phyloP scores from a whole-genome alignment of 768 basidiomycete species.

The Mycena pura region DNA sequence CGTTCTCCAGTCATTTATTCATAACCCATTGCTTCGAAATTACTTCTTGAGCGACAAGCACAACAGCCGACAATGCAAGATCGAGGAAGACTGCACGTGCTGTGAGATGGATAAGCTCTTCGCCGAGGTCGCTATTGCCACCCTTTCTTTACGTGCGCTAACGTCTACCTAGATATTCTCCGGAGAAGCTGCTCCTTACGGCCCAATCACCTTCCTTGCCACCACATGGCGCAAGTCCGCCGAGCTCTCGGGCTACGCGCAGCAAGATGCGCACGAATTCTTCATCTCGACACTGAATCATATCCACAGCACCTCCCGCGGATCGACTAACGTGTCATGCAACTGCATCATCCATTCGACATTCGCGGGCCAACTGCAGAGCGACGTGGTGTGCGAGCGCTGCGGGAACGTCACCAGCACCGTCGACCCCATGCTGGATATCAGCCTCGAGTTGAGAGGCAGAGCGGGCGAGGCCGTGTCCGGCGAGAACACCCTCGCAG shows the following conservation, averaged over 20 bases:
- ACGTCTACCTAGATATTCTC: conserved; percentile 55
- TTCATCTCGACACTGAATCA: conserved; percentile 87
- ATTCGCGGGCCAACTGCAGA: conserved; percentile 86
- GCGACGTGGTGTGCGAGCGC: conserved; percentile 87
- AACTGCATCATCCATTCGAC: conserved; percentile 92
- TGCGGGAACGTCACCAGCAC: conserved; percentile 83
- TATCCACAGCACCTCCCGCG: conserved; percentile 80
- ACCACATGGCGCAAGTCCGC: conserved; percentile 83
- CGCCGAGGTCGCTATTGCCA: conserved; percentile 59
- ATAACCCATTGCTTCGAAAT: conserved; percentile 88
- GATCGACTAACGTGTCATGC: conserved; percentile 79
- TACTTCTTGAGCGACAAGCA: conserved; percentile 93
- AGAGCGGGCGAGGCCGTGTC: conserved; percentile 50
- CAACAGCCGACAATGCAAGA: conserved; percentile 72
- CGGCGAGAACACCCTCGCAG: conserved; percentile 71
- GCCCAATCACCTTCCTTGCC: conserved; percentile 82
- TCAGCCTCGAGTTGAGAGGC: conserved; percentile 82
- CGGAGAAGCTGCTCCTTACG: conserved; percentile 66
- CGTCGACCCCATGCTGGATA: conserved; percentile 88
- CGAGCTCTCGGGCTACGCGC: conserved; percentile 89
- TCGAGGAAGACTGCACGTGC: conserved; percentile 73
- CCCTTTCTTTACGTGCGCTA: not conserved
- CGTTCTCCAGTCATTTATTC: conserved; percentile 86
- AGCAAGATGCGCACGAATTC: conserved; percentile 93
- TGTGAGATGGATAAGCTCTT: conserved; percentile 95